These are phyloP conservation scores for Saccharomyces hybrid DNA, from an alignment of 1,139 yeast genomes.

Conservation along the genomic window DNA sequence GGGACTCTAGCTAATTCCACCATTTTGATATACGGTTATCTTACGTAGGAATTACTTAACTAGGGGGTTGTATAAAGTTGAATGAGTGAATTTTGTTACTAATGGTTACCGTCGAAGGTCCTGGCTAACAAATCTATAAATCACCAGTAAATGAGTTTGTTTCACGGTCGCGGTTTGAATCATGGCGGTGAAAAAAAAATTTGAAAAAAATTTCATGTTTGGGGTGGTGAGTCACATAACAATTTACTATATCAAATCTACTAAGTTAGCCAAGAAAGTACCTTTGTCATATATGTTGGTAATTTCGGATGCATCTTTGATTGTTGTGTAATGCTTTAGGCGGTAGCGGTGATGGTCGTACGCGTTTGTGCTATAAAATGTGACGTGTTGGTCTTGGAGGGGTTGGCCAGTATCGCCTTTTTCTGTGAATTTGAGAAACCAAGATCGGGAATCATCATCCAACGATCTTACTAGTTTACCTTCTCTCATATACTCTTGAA, in stretches of 20 bases:
- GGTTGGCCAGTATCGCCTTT: constrained; percentile 4
- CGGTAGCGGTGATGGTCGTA: constrained; percentile 21
- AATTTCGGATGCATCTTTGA: constrained; percentile 15
- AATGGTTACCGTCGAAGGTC: neutral
- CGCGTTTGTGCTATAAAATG: constrained; percentile 28
- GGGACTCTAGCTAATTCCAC: constrained; percentile 42
- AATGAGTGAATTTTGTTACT: neutral
- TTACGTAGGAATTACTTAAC: neutral
- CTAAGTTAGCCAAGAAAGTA: constrained; percentile 16
- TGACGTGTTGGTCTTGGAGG: neutral
- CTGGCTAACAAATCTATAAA: neutral
- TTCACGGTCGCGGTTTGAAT: neutral
- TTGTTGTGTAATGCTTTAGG: constrained; percentile 11
- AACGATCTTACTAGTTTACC: constrained; percentile 32
- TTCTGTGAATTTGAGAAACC: neutral
- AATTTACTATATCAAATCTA: constrained; percentile 6
- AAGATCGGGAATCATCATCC: constrained; percentile 4
- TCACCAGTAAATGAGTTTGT: neutral
- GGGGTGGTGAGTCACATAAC: neutral
- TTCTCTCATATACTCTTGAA: constrained; percentile 53
- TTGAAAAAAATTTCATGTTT: neutral
- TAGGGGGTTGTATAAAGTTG: neutral
- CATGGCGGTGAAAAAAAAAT: neutral
- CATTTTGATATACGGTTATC: constrained; percentile 4
- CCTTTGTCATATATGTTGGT: constrained; percentile 25